phyloP scores from a whole-genome alignment of 495 filamentous ascomycete genomes.

The Hypoxylon fragiforme region DNA sequence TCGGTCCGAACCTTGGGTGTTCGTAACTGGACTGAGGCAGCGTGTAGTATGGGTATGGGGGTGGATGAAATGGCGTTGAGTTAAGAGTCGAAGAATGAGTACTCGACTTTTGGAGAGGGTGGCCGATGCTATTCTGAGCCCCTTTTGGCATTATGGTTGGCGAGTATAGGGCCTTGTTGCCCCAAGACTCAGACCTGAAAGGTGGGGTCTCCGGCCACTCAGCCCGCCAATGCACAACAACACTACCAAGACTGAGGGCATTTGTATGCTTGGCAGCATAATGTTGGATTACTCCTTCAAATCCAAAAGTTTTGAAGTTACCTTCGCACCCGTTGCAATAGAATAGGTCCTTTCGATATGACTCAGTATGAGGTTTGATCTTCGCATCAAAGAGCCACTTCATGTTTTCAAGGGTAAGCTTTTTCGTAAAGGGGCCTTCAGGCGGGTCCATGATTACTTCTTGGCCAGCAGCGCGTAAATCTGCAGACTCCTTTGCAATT shows the following conservation, averaged over 20 bases:
- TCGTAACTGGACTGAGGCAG: constrained; percentile 1
- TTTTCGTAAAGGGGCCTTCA: constrained; percentile 57
- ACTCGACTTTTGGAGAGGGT: not conserved
- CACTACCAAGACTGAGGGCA: constrained; percentile 64
- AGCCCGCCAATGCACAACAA: constrained; percentile 74
- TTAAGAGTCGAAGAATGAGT: constrained; percentile 11
- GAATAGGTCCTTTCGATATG: constrained; percentile 68
- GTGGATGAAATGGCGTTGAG: not conserved
- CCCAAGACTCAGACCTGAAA: constrained; percentile 37
- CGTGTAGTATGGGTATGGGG: constrained; percentile 7
- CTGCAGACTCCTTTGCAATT: constrained; percentile 52
- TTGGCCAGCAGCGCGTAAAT: constrained; percentile 47
- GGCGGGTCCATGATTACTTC: constrained; percentile 48
- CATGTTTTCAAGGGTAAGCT: constrained; percentile 78
- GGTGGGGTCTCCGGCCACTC: constrained; percentile 78
- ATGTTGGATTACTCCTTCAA: constrained; percentile 79
- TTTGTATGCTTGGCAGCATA: constrained; percentile 79
- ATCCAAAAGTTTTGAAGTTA: constrained; percentile 65
- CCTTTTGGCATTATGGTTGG: constrained; percentile 1
- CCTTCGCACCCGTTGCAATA: constrained; percentile 70
- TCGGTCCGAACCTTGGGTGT: constrained; percentile 10
- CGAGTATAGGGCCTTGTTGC: not conserved
- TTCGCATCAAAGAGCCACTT: constrained; percentile 80
- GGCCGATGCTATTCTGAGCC: not conserved
- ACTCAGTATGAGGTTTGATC: constrained; percentile 66